phyloP scores from a whole-genome alignment of 441 rosid species.

The Macaranga tanarius region DNA sequence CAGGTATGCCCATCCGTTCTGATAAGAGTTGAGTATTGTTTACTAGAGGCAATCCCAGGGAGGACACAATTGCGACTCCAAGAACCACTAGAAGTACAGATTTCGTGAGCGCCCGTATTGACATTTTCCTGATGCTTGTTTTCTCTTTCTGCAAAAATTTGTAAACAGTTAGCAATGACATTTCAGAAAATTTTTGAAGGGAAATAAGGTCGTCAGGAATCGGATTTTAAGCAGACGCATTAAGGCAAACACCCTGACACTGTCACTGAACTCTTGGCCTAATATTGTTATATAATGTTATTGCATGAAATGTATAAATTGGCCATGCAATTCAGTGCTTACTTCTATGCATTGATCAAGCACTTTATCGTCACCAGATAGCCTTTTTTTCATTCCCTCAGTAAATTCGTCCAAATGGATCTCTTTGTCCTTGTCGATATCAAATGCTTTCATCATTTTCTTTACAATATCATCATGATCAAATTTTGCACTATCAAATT shows the following conservation, averaged over 20 bases:
- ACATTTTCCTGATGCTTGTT: slow-evolving; percentile 11
- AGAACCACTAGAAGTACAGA: slow-evolving; percentile 31
- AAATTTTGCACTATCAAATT: neutral
- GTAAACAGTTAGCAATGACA: too few species aligned
- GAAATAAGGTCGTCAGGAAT: too few species aligned
- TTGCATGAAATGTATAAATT: neutral
- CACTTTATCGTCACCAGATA: neutral
- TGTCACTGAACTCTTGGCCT: neutral
- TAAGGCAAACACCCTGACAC: too few species aligned
- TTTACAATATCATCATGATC: neutral
- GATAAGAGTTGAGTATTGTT: slow-evolving; percentile 44
- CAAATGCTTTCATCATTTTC: slow-evolving; percentile 13
- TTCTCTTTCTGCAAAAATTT: slow-evolving; percentile 17
- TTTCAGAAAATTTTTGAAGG: neutral
- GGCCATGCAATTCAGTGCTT: neutral
- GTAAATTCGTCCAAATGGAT: slow-evolving; percentile 4
- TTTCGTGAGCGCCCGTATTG: slow-evolving; percentile 21
- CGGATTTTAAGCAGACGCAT: too few species aligned
- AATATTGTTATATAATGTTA: neutral
- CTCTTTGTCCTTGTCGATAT: neutral
- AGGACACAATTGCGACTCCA: slow-evolving; percentile 41
- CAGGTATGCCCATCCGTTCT: slow-evolving; percentile 38
- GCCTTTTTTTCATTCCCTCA: slow-evolving; percentile 5
- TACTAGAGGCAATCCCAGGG: slow-evolving; percentile 46
- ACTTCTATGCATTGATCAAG: slow-evolving; percentile 9